These are phyloP conservation scores for Eremochloa ophiuroides DNA, from an alignment of 176 grass and related monocot genomes.

Conservation along the genomic window DNA sequence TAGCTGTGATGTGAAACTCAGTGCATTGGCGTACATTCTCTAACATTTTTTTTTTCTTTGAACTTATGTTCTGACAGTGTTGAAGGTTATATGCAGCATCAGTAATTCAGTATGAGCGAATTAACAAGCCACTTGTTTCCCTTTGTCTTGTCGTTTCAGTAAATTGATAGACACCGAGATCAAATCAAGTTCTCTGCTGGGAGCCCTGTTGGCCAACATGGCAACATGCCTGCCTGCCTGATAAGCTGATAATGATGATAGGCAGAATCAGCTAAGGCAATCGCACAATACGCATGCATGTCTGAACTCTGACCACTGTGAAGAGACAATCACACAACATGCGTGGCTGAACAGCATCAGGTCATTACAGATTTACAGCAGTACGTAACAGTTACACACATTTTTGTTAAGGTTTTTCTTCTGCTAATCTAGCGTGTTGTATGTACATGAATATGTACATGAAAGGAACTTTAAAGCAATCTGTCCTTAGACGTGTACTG, in stretches of 20 bases:
- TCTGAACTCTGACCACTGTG: background rate
- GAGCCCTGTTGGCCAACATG: background rate
- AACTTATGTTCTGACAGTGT: too few species aligned
- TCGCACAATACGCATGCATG: background rate
- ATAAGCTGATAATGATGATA: background rate
- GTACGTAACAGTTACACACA: background rate
- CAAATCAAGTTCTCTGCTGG: background rate
- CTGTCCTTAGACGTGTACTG: background rate
- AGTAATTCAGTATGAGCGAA: background rate
- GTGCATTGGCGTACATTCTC: background rate
- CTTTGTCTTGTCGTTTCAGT: background rate
- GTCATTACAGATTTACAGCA: background rate
- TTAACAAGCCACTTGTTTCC: background rate
- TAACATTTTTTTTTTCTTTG: too few species aligned
- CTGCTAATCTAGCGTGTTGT: background rate
- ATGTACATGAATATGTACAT: constrained; percentile 16
- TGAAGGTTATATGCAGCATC: background rate
- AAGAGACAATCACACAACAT: background rate
- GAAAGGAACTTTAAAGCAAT: background rate
- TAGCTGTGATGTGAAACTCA: background rate
- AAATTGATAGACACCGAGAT: background rate
- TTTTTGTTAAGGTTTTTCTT: background rate
- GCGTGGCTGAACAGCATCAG: background rate
- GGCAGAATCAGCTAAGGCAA: background rate
- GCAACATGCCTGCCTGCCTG: background rate